Base-by-base conservation (phyloP, 2,329 filamentous ascomycete genomes). In the Diaporthe ilicicola region DNA sequence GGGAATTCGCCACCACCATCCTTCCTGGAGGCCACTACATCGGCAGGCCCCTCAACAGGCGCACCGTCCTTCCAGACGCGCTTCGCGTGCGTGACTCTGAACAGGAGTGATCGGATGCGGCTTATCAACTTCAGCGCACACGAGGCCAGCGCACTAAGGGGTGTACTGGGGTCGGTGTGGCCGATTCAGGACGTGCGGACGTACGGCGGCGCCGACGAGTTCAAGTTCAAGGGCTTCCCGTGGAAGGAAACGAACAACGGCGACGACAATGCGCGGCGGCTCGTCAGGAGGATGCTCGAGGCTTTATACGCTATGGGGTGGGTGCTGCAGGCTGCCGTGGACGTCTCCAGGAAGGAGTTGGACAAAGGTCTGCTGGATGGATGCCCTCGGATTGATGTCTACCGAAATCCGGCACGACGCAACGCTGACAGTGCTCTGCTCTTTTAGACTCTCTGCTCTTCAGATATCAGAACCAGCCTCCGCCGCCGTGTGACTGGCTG, bases 401-500 rank as follows among this genome's bases (percentile, higher is more conserved):
- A 5, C 19, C 3, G 27, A 24, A 29, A 22, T 1, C 34, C 15
- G 12, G 29, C 13, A n/a, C n/a, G n/a, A n/a, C 13, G 24, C 4
- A 27, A 37, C 13, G 29, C 59, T 50, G 27, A 64, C n/a, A 7
- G 29, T 1, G 4, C 29, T 17, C 22, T 1, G 4, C 29, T 17
- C 15, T 24, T 7, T 15, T 19, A 74, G 81, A 83, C 70, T 79
- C 80, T 0, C 71, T 84, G 17, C 67, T 83, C 22, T 82, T 84
- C 69, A 74, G 81, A 3, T 75, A 80, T 39, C 81, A 83, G 67
- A 73, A 75, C 19, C 76, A 76, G 1, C 72, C 78, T 0, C 82
- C 81, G 0, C 78, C 79, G 10, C 74, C 72, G 8, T 80, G 79
- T 64, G 79, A 81, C 17, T 83, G 81, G 80, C 78, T 79, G 17